Conservation (phyloP, 1,284 basidiomycete species). For the Malassezia furfur region DNA sequence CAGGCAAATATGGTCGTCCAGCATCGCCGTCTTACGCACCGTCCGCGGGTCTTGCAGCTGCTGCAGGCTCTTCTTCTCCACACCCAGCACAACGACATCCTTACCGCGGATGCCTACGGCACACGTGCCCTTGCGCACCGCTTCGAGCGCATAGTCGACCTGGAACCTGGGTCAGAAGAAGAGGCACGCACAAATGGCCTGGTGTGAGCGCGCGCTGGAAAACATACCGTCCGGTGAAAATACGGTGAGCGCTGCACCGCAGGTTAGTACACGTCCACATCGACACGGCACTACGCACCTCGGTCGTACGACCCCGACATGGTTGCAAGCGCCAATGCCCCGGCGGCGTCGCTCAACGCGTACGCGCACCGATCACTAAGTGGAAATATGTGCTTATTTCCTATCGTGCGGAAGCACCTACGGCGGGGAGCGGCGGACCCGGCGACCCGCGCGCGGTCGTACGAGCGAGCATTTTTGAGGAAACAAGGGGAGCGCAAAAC, state of each 20-base stretch:
- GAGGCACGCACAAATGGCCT: conserved; percentile 21
- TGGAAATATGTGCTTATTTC: conserved; percentile 6
- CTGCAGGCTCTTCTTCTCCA: conserved; percentile 95
- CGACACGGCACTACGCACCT: conserved; percentile 17
- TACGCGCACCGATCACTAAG: conserved; percentile 15
- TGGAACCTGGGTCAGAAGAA: conserved; percentile 48
- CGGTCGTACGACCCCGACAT: conserved; percentile 37
- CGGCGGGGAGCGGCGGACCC: no score
- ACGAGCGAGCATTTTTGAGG: background rate
- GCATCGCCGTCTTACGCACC: conserved; percentile 93
- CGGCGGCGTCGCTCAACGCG: background rate
- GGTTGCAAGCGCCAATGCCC: background rate
- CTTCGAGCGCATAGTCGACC: conserved; percentile 97
- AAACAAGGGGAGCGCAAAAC: background rate
- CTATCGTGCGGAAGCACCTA: background rate
- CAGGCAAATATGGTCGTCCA: conserved; percentile 94
- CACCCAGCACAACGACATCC: conserved; percentile 88
- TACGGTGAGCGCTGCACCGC: conserved; percentile 64
- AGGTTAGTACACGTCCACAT: background rate
- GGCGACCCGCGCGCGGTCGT: no score
- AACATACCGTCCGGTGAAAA: conserved; percentile 75
- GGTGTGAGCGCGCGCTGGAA: conserved; percentile 3
- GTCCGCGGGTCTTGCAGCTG: conserved; percentile 97
- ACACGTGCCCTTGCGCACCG: conserved; percentile 92
- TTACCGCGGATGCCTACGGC: conserved; percentile 92